A percentile compares a stretch with the other conserved stretches of the same genome.
phyloP scores from a whole-genome alignment of 1,284 basidiomycete genomes.

The Apiotrichum veenhuisii region DNA sequence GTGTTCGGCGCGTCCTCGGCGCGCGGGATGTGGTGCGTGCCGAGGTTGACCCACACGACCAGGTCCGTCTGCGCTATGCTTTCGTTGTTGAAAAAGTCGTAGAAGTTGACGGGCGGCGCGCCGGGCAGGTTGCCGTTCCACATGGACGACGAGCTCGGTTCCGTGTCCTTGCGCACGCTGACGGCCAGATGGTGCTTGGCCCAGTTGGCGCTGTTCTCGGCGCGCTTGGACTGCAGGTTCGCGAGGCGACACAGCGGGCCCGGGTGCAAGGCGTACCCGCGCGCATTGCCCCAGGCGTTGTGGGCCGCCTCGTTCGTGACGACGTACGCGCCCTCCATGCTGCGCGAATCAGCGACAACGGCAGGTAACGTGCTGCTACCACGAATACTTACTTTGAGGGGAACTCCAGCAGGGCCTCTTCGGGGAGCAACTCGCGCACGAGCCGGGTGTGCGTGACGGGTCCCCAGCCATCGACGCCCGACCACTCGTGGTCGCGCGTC shows the following conservation, averaged over 20 bases:
- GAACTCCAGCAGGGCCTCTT: slow-evolving; percentile 18
- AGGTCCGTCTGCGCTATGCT: slow-evolving; percentile 55
- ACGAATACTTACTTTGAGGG: slow-evolving; percentile 12
- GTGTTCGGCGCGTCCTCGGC: slow-evolving; percentile 58
- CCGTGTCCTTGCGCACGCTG: slow-evolving; percentile 58
- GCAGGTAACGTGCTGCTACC: too few species aligned
- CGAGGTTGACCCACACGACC: slow-evolving; percentile 63
- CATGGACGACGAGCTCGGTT: slow-evolving; percentile 57
- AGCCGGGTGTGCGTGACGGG: slow-evolving; percentile 25
- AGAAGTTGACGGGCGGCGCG: slow-evolving; percentile 59
- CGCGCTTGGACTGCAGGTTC: slow-evolving; percentile 55
- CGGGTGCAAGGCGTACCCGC: slow-evolving; percentile 49
- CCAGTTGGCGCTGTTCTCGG: slow-evolving; percentile 62
- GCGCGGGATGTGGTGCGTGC: slow-evolving; percentile 56
- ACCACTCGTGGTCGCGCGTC: slow-evolving; percentile 56
- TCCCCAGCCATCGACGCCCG: slow-evolving; percentile 60
- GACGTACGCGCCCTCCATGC: slow-evolving; percentile 29
- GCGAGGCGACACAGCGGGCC: slow-evolving; percentile 23
- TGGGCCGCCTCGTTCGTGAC: slow-evolving; percentile 28
- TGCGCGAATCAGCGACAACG: too few species aligned
- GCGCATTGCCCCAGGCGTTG: slow-evolving; percentile 57
- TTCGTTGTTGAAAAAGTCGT: slow-evolving; percentile 57
- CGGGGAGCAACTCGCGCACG: slow-evolving; percentile 8
- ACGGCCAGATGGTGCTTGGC: slow-evolving; percentile 62
- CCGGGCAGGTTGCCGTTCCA: slow-evolving; percentile 65